Percentiles rank a stretch among this genome's conserved stretches.
phyloP scores from a whole-genome alignment of 73 alveolate species.

The Paramecium sonneborni region DNA sequence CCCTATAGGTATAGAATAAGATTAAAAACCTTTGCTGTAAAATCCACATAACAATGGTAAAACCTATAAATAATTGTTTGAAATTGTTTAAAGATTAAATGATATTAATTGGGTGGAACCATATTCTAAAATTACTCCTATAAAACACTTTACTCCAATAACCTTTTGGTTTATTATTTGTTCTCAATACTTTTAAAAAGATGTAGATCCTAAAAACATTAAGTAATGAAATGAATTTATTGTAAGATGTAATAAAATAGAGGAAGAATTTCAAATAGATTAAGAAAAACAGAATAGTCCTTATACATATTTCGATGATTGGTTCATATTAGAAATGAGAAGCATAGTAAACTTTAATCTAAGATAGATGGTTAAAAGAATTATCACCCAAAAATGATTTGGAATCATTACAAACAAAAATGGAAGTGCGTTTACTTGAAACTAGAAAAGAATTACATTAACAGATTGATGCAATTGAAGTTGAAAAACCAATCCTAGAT shows the following conservation, averaged over 20 bases:
- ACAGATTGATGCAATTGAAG: not conserved
- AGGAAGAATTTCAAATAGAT: not conserved
- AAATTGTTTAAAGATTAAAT: conserved; percentile 12
- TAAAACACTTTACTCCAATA: not conserved
- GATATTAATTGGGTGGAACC: conserved; percentile 48
- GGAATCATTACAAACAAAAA: not conserved
- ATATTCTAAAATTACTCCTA: not conserved
- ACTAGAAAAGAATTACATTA: not conserved
- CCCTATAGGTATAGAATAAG: not conserved
- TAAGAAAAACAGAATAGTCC: not conserved
- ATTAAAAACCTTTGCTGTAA: not conserved
- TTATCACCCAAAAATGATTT: conserved; percentile 29
- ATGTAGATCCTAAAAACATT: not conserved
- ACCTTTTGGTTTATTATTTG: conserved; percentile 46
- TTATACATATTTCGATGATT: not conserved
- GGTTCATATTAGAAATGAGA: conserved; percentile 31
- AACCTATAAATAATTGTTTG: not conserved
- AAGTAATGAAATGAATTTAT: not conserved
- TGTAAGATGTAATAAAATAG: not conserved
- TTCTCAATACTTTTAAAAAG: not conserved
- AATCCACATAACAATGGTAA: conserved; percentile 1
- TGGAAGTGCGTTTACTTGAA: not conserved
- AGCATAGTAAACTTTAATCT: conserved; percentile 37
- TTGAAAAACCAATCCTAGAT: not conserved
- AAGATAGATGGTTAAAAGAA: conserved; percentile 52